Conservation (phyloP, 371 early-diverging fungal species). For the Synchytrium microbalum region DNA sequence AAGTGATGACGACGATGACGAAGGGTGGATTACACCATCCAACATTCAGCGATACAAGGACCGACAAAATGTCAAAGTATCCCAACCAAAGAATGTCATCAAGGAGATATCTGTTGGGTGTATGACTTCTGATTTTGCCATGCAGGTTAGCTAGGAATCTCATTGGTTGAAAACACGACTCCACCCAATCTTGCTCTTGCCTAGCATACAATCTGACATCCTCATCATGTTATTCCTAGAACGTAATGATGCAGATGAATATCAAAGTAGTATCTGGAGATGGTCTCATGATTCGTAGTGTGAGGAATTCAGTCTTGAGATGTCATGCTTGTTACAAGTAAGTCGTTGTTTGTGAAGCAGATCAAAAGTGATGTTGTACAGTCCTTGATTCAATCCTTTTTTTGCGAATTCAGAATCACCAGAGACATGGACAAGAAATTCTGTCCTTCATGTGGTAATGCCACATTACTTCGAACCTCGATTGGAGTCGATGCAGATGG, state of each 20-base stretch:
- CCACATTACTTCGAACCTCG: constrained; percentile 78
- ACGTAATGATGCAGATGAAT: constrained; percentile 88
- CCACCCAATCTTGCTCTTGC: not conserved
- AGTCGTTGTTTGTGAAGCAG: constrained; percentile 15
- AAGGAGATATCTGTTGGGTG: constrained; percentile 70
- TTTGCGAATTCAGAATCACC: constrained; percentile 47
- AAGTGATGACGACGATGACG: constrained; percentile 41
- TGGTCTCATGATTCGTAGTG: constrained; percentile 65
- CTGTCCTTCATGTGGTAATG: constrained; percentile 87
- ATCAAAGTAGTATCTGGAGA: constrained; percentile 76
- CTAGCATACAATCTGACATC: not conserved
- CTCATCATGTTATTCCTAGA: constrained; percentile 41
- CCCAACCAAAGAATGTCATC: constrained; percentile 20
- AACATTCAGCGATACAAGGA: constrained; percentile 66
- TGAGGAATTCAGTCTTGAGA: constrained; percentile 84
- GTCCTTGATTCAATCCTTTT: not conserved
- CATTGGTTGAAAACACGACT: not conserved
- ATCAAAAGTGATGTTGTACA: too few relatives aligned
- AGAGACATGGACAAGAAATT: constrained; percentile 83
- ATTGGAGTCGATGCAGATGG: constrained; percentile 75
- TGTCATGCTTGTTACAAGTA: constrained; percentile 92
- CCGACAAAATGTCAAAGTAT: constrained; percentile 14
- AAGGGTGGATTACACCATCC: constrained; percentile 91
- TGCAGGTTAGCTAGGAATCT: constrained; percentile 59
- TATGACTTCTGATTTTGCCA: constrained; percentile 90